Evolutionary conservation across 352 stramenopile genomes (phyloP), one percentile per base, ranked within the genome.

Genomic region (Elongisporangium anandrum): DNA sequence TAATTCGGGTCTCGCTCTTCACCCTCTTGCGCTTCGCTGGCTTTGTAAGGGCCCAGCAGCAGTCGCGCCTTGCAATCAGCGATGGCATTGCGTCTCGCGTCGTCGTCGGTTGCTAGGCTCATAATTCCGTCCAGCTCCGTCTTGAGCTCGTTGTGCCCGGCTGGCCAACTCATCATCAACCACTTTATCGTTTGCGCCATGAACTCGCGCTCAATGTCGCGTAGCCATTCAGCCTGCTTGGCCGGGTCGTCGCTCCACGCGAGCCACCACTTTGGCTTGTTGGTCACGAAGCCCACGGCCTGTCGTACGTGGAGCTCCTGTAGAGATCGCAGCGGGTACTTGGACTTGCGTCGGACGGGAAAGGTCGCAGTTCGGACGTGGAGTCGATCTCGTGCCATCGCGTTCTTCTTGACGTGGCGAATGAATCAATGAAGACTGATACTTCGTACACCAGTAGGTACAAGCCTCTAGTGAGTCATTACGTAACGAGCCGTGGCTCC

Each of bases 191-290:
- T 68, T 16, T 70, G 50, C 29, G 52, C 49, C 39, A 79, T 47
- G 9, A 82, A 41, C 47, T 55, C 49, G 6, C 60, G 24, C 50
- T 77, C 64, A 8, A 86, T 55, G 56, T 87, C 73, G 10, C 15
- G 9, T 50, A 73, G 49, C 73, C 77, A 87, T 56, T 73, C 67
- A 47, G 50, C 21, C 6, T 63, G 59, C 17, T 81, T 47, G 0
- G 62, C 58, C 4, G 34, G 51, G 24, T 73, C 69, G 4, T 41
- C 29, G 20, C 69, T 54, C 54, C 52, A 66, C 66, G 81, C 81
- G 52, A 53, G 17, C 69, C 67, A 83, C 73, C 71, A 83, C 15
- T 52, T 47, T 24, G 29, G 68, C 57, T 83, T 86, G 65, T 70
- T 67, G 38, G 83, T 56, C 50, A 86, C 68, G 34, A 65, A 58